Evolutionary conservation across 306 rosid species (phyloP), one percentile per base, ranked within the genome.

Genomic region (Cyamopsis tetragonoloba): DNA sequence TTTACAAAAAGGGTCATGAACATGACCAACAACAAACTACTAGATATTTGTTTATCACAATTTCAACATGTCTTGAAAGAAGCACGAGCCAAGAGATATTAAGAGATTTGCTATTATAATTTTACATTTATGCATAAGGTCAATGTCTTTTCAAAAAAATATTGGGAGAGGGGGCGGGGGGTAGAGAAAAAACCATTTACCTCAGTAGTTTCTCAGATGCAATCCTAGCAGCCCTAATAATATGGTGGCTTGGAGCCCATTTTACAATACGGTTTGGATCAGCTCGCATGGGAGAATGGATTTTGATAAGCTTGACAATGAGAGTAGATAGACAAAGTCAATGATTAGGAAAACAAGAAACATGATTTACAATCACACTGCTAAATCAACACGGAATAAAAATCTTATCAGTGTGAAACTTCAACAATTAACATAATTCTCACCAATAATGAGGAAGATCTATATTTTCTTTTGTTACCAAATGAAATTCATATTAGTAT

Each of bases 251-350:
- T 53, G 96, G 97, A 70, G 83, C 95, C 89, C 87, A 88, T 81
- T 83, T 82, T 57, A 93, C 82, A 48, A 84, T 86, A 74, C 95
- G 91, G 67, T 85, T 82, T 67, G 91, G 97, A 82, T 88, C 91
- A 67, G 97, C 81, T 62, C 98, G 91, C 91, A 88, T 83, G 32
- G 98, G 97, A 66, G 98, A 93, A 86, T 89, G 97, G 58, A 93
- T 93, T 86, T 79, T 89, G 86, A 89, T 85, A 64, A 93, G 97
- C 97, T 92, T 71, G 48, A 85, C 74, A 72, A 56, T 15, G 66
- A 38, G 56, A 84, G 7, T 19, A 70, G 61, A 70, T 53, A 72
- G 56, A 77, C 3, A 27, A 47, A 18, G 41, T 39, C 63, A 74
- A 15, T 28, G 55, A 46, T 23, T 55, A 48, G 38, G 30, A 51